phyloP scores from a whole-genome alignment of 2,329 filamentous ascomycete species.

The Samsoniella hepiali region DNA sequence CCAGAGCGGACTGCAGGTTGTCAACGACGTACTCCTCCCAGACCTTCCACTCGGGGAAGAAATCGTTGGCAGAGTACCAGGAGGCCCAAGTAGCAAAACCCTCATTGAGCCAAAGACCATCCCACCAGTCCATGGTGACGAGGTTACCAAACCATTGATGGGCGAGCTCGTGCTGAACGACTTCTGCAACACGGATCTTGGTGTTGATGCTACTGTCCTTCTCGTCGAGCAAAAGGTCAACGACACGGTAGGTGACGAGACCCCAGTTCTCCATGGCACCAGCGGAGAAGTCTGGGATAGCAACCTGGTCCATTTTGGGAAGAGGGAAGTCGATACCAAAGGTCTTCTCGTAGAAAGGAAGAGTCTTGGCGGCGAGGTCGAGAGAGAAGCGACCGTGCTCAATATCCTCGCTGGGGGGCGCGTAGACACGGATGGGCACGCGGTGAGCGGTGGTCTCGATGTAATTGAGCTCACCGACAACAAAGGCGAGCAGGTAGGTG shows the following conservation, averaged over 20 bases:
- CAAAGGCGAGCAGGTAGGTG: slow-evolving; percentile 90
- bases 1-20: slow-evolving; percentile 82
- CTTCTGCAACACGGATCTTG: slow-evolving; percentile 91
- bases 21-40: slow-evolving; percentile 96
- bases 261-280: slow-evolving; percentile 99
- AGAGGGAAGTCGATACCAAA: slow-evolving; percentile 73
- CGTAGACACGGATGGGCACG: slow-evolving; percentile 89
- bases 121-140: slow-evolving; percentile 99
- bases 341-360: slow-evolving; percentile 93
- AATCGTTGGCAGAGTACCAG: slow-evolving; percentile 80
- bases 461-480: slow-evolving; percentile 89
- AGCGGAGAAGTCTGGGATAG: slow-evolving; percentile 91
- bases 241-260: slow-evolving; percentile 88
- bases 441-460: slow-evolving; percentile 91
- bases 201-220: slow-evolving; percentile 84
- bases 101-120: slow-evolving; percentile 94
- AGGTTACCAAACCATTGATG: slow-evolving; percentile 99
- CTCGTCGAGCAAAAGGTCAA: slow-evolving; percentile 79
- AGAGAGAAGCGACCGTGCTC: slow-evolving; percentile 89
- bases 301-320: slow-evolving; percentile 63
- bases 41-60: slow-evolving; percentile 98
- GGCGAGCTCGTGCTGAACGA: slow-evolving; percentile 93
- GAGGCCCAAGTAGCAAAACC: slow-evolving; percentile 65
- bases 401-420: slow-evolving; percentile 83
- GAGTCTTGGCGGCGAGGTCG: slow-evolving; percentile 81